Base-by-base conservation (phyloP, 1,284 basidiomycete genomes). In the Cryptococcus wingfieldii region DNA sequence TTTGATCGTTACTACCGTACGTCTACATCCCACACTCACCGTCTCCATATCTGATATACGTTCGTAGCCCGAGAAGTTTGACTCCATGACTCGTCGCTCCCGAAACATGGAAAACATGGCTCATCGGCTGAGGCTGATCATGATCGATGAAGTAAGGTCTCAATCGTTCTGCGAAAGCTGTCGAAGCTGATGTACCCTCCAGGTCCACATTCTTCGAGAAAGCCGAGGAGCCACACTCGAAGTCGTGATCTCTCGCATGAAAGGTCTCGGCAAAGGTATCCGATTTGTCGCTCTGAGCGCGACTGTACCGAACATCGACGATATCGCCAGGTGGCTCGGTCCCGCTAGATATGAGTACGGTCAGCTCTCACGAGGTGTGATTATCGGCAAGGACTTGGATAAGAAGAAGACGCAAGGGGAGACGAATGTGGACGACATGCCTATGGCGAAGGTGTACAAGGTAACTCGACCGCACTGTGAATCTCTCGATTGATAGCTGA, bases 121-220 rank as follows among this genome's bases (percentile, higher is more conserved):
- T 68, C 12, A 37, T 28, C 28, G 45, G 59, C 9, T 72, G 2
- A 52, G 55, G 48, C 79, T 94, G 13, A 87, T 93, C 64, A 83
- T 97, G 46, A 88, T 98, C 42, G 95, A 98, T 68, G 95, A 98
- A 77, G 90, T 88, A 55, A 50, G 79, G 60, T 19, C 39, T 38
- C 10, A 7, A 14, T 10, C 10, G 27, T 31, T 19, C 39, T 47
- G 34, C 23, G 23, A 23, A 23, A 23, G 45, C 10, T 31, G 16
- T 28, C 31, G 1, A 34, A 18, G 25, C 37, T 41, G 23, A 48
- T 2, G 31, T 27, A 54, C 63, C 16, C 61, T 43, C 4, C 60
- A 93, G 90, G 89, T 96, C 3, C 95, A 98, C 72, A 87, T 94
- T 47, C 82, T 98, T 10, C 88, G 91, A 52, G 95, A 98, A 74